A percentile compares a stretch with the other conserved stretches of the same genome.
phyloP scores from a whole-genome alignment of 768 basidiomycete genomes.

The Boletus subcaerulescens region DNA sequence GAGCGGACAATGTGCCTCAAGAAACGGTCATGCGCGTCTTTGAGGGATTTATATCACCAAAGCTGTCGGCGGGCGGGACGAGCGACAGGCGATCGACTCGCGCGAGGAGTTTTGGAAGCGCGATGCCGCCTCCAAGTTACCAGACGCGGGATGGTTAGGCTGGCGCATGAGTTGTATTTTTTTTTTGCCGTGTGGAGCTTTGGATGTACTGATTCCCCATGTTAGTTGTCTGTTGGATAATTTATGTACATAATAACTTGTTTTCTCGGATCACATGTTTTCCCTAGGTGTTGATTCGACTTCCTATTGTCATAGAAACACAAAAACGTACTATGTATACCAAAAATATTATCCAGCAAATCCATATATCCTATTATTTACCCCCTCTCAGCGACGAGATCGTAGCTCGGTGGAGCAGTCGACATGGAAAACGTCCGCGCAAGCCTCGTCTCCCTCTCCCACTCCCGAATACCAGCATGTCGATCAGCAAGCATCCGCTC shows the following conservation, averaged over 20 bases:
- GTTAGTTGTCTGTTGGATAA: background rate
- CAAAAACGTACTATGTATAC: background rate
- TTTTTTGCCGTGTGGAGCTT: no score
- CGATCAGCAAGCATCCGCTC: slow-evolving; percentile 24
- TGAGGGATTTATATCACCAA: slow-evolving; percentile 2
- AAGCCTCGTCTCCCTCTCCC: slow-evolving; percentile 21
- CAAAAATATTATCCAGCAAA: background rate
- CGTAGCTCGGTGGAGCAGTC: slow-evolving; percentile 16
- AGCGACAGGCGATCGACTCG: background rate
- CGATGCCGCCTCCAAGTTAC: slow-evolving; percentile 21
- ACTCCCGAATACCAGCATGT: slow-evolving; percentile 16
- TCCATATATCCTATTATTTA: background rate
- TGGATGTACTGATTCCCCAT: no score
- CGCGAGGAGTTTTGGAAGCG: background rate
- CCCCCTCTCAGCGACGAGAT: background rate
- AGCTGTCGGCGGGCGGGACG: background rate
- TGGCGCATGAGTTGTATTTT: no score
- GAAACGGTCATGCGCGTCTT: slow-evolving; percentile 18
- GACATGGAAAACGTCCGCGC: slow-evolving; percentile 12
- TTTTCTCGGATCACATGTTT: background rate
- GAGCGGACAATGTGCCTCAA: slow-evolving; percentile 3
- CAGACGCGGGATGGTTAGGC: slow-evolving; percentile 4
- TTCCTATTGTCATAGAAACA: background rate
- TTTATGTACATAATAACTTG: no score
- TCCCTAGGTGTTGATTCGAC: no score